These are phyloP conservation scores for Marasmius sp. DNA, from an alignment of 1,284 basidiomycete genomes.

Conservation along the genomic window DNA sequence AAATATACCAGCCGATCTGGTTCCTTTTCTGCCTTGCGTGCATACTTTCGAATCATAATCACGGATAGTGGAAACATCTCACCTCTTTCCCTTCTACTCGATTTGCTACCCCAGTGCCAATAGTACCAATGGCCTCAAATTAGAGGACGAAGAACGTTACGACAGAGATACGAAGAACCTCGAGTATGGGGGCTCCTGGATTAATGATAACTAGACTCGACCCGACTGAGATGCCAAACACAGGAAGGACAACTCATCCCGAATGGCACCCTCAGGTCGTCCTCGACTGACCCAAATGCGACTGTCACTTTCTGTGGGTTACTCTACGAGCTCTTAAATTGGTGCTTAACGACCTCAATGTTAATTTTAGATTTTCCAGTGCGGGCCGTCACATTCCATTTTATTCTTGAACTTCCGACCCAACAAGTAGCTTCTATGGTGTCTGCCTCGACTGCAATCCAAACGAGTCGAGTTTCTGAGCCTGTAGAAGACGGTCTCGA, in stretches of 20 bases:
- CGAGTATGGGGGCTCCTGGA: constrained; percentile 22
- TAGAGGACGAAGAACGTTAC: constrained; percentile 16
- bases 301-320: constrained; percentile 27
- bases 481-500: neutral
- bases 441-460: constrained; percentile 32
- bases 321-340: neutral
- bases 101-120: no score
- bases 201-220: constrained; percentile 18
- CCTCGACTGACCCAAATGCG: constrained; percentile 21
- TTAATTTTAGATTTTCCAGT: constrained; percentile 16
- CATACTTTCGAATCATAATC: no score
- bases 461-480: constrained; percentile 19
- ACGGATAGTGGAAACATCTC: neutral
- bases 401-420: constrained; percentile 25
- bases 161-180: constrained; percentile 22
- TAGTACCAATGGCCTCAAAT: no score
- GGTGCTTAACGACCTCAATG: neutral
- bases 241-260: constrained; percentile 10
- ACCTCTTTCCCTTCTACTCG: no score
- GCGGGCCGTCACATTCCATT: constrained; percentile 27
- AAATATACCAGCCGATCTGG: no score
- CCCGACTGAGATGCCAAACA: constrained; percentile 24
- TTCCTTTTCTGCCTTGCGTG: no score
- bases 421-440: constrained; percentile 13
- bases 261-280: constrained; percentile 23